Base-by-base conservation (phyloP, 2,329 filamentous ascomycete genomes). In the Trichophyton simii region DNA sequence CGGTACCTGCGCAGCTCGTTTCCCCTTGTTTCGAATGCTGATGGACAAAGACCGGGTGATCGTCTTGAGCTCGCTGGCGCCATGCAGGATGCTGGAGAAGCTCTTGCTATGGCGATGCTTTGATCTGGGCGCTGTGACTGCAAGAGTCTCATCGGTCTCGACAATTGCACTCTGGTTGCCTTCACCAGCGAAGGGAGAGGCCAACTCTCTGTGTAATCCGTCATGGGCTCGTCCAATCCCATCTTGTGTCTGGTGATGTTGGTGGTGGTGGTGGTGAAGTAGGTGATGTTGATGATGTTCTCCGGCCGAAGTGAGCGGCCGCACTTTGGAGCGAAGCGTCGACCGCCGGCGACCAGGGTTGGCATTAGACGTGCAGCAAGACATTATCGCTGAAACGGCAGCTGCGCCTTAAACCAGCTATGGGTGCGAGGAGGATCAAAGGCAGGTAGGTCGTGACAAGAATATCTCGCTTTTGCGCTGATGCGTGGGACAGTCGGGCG, bases 11-110 rank as follows among this genome's bases (percentile, higher is more conserved):
- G 60, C 42, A 7, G 36, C 50, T n/a, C 59, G 57, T 31, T 59
- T 62, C 20, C 60, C 60, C 25, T 74, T 76, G 61, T 68, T 68
- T 52, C 74, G 73, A 59, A 76, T 65, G 13, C 70, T 73, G 25
- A 77, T 69, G 3, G 75, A 77, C 55, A 76, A 64, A 8, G 74
- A 72, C 63, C 75, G 75, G 13, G 73, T 72, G 25, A 76, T 68
- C 7, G 74, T 73, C 38, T 73, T 72, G 60, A 77, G 62, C 3
- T 75, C 75, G 61, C 74, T 70, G 63, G 76, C 72, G 2, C 73
- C 72, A 62, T 76, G 73, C 55, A 73, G 72, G 60, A 77, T 65
- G 28, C 67, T 73, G 42, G 75, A 77, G 65, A 77, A 76, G 63
- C 74, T 77, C 66, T 74, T 76, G 58, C 73, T 66, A 25, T 63